Evolutionary conservation across 352 stramenopile species (phyloP), one percentile per base, ranked within the genome.

Genomic region (Phytophthora pistaciae): DNA sequence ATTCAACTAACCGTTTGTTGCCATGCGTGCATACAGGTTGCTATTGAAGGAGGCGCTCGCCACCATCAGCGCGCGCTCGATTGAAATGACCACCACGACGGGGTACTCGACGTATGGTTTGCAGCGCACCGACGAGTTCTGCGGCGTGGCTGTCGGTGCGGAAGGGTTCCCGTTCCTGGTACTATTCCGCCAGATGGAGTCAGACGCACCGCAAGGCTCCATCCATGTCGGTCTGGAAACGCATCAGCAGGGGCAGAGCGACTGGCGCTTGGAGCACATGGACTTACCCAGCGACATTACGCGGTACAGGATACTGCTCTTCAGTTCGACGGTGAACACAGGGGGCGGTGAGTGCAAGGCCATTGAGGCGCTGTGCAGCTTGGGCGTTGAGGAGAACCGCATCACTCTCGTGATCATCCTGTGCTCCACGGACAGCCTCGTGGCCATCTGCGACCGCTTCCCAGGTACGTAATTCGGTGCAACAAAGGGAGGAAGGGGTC

Each of bases 31-130:
- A 10, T 52, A 25, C 25, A 87, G 80, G 67, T 56, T 90, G 2
- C 64, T 91, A 14, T 50, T 91, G 11, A 82, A 91, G 58, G 82
- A 90, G 57, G 80, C 79, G 3, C 42, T 89, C n/a, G 72, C 72
- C 7, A 66, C 64, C 3, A 50, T 80, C 5, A 59, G 63, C 8
- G 71, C 72, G 3, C 60, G 74, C 18, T 13, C 56, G 9, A 67
- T 82, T 25, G 52, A 85, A 25, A 56, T 90, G 14, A 67, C 42
- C 0, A 84, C 74, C 23, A 40, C 66, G 0, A 72, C 60, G 1
- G 82, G 82, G 1, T 29, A 74, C 33, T 49, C 44, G 11, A 71
- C 74, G 25, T 36, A 64, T 3, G 83, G 83, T 0, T 56, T 80
- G 3, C 57, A 69, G 49, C 61, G 54, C 5, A 67, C 55, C 3